These are phyloP conservation scores for Ophiobolus disseminans DNA, from an alignment of 2,329 filamentous ascomycete species.

Conservation along the genomic window DNA sequence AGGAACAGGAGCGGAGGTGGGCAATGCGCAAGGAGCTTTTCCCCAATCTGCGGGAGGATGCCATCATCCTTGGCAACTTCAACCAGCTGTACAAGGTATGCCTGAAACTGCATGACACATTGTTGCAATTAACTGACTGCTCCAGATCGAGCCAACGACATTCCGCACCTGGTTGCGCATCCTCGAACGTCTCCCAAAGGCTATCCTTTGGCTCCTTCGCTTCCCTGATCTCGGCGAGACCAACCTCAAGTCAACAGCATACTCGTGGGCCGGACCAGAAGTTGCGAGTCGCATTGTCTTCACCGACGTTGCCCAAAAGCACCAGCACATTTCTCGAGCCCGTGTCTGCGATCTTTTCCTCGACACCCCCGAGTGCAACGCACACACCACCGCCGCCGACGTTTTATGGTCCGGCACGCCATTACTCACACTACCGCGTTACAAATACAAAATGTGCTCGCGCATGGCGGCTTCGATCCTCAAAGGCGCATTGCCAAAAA, in stretches of 20 bases:
- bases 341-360: conserved; percentile 93
- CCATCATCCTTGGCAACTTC: conserved; percentile 94
- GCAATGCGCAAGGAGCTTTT: conserved; percentile 93
- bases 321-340: conserved; percentile 89
- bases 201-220: conserved; percentile 92
- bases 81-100: conserved; percentile 97
- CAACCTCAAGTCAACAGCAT: conserved; percentile 81
- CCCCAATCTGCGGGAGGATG: conserved; percentile 78
- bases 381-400: conserved; percentile 95
- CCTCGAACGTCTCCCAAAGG: conserved; percentile 81
- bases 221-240: conserved; percentile 93
- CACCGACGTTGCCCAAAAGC: conserved; percentile 95
- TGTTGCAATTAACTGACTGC: conserved; percentile 19
- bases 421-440: conserved; percentile 85
- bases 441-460: conserved; percentile 98
- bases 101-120: neutral
- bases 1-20: conserved; percentile 84
- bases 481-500: conserved; percentile 82
- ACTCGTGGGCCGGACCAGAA: conserved; percentile 81
- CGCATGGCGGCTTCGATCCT: conserved; percentile 97
- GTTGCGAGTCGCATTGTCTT: conserved; percentile 90
- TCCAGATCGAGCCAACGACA: conserved; percentile 91
- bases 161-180: conserved; percentile 97
- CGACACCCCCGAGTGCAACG: conserved; percentile 97
- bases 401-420: conserved; percentile 96